phyloP scores from a whole-genome alignment of 331 rosid species.

The Malus hybrid region DNA sequence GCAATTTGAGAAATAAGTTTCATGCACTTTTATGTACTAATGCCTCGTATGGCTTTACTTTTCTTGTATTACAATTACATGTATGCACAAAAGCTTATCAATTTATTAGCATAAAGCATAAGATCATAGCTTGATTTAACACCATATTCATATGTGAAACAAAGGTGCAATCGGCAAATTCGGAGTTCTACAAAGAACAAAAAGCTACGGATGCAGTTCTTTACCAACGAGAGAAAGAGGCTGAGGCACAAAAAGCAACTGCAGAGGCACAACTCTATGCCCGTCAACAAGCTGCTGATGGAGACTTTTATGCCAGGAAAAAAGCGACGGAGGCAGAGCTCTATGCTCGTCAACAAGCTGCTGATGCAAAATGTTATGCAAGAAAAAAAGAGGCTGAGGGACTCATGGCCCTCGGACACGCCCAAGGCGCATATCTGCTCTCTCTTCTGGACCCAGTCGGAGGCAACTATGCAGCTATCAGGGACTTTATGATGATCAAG shows the following conservation, averaged over 20 bases:
- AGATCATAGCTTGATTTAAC: background rate
- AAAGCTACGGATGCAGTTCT: constrained; percentile 37
- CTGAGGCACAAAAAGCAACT: constrained; percentile 34
- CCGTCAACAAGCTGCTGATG: constrained; percentile 41
- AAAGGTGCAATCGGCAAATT: constrained; percentile 58
- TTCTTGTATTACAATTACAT: no score
- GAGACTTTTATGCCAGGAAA: constrained; percentile 34
- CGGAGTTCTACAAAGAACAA: constrained; percentile 46
- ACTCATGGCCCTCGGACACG: constrained; percentile 23
- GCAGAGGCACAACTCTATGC: constrained; percentile 34
- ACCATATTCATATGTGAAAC: constrained; percentile 20
- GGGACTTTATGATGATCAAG: constrained; percentile 54
- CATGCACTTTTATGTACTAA: no score
- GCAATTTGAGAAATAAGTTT: no score
- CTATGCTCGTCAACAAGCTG: constrained; percentile 40
- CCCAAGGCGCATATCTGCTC: constrained; percentile 35
- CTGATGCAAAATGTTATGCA: constrained; percentile 45
- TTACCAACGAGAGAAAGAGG: constrained; percentile 33
- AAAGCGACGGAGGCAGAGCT: constrained; percentile 4
- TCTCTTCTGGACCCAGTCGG: constrained; percentile 33
- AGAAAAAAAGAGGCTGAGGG: constrained; percentile 61
- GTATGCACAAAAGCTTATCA: background rate
- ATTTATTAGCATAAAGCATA: background rate
- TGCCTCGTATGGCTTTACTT: no score
- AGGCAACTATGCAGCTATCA: constrained; percentile 30